Evolutionary conservation across 495 filamentous ascomycete species (phyloP).

Genomic region (Penicillium nucicola): DNA sequence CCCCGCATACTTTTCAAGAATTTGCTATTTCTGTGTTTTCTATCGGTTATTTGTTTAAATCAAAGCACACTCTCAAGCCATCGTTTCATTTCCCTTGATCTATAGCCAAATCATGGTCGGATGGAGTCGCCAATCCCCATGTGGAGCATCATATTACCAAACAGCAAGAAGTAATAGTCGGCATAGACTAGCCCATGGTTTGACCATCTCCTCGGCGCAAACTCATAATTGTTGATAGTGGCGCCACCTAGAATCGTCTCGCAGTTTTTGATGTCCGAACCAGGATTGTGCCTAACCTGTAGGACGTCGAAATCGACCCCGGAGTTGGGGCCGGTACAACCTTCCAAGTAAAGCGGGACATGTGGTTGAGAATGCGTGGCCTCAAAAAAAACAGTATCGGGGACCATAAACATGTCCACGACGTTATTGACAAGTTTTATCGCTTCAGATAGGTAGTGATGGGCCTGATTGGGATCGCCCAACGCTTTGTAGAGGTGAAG

Average conservation of each 20-base stretch:
- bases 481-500: conserved; percentile 34
- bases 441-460: conserved; percentile 25
- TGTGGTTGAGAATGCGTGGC: neutral
- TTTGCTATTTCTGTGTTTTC: too few species aligned
- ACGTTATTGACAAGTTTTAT: conserved; percentile 34
- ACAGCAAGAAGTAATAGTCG: conserved; percentile 46
- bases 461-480: neutral
- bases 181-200: conserved; percentile 47
- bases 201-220: conserved; percentile 28
- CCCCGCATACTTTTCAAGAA: too few species aligned
- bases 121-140: too few species aligned
- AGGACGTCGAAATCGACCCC: too few species aligned
- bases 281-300: too few species aligned
- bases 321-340: too few species aligned
- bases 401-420: conserved; percentile 14
- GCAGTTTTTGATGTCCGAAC: neutral
- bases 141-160: conserved; percentile 37
- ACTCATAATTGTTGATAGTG: conserved; percentile 41
- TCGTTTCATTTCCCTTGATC: too few species aligned
- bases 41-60: too few species aligned
- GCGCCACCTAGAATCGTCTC: conserved; percentile 28
- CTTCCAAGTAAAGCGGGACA: conserved; percentile 2
- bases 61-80: too few species aligned
- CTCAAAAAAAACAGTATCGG: conserved; percentile 6
- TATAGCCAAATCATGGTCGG: too few species aligned